These are phyloP conservation scores for Rhizopogon roseolus DNA, from an alignment of 768 basidiomycete genomes.

Conservation along the genomic window DNA sequence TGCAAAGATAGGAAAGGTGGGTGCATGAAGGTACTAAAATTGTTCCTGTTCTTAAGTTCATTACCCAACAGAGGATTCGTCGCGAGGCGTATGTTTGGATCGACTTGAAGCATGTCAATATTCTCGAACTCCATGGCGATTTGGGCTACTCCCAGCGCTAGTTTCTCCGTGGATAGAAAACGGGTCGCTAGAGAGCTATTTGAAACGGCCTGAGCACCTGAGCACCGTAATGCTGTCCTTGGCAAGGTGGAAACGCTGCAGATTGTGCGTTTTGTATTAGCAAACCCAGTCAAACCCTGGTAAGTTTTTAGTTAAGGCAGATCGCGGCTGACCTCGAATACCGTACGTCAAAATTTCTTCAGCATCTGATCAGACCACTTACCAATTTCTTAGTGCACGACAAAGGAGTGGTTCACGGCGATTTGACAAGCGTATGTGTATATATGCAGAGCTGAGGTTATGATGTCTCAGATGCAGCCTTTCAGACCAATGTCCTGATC, in stretches of 20 bases:
- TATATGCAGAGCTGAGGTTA: constrained; percentile 1
- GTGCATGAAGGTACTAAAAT: background rate
- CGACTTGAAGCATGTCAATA: constrained; percentile 7
- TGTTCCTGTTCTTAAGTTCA: background rate
- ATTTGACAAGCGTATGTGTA: constrained; percentile 1
- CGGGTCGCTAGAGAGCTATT: constrained; percentile 26
- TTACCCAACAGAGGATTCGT: background rate
- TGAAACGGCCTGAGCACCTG: constrained; percentile 11
- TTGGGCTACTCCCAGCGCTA: constrained; percentile 15
- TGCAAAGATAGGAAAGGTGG: background rate
- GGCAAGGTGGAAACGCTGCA: constrained; percentile 3
- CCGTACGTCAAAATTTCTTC: background rate
- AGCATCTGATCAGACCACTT: background rate
- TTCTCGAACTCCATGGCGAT: constrained; percentile 16
- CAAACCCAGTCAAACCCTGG: background rate
- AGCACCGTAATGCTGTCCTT: background rate
- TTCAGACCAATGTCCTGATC: constrained; percentile 35
- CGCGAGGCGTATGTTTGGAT: constrained; percentile 4
- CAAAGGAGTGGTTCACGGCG: constrained; percentile 1
- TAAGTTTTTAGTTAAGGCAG: background rate
- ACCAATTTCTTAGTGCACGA: constrained; percentile 3
- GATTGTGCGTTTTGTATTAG: constrained; percentile 9
- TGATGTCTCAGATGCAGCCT: background rate
- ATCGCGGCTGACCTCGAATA: constrained; percentile 3
- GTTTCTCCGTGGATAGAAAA: constrained; percentile 24